Evolutionary conservation across 441 rosid species (phyloP).

Genomic region (Pelargonium fulgidum): DNA sequence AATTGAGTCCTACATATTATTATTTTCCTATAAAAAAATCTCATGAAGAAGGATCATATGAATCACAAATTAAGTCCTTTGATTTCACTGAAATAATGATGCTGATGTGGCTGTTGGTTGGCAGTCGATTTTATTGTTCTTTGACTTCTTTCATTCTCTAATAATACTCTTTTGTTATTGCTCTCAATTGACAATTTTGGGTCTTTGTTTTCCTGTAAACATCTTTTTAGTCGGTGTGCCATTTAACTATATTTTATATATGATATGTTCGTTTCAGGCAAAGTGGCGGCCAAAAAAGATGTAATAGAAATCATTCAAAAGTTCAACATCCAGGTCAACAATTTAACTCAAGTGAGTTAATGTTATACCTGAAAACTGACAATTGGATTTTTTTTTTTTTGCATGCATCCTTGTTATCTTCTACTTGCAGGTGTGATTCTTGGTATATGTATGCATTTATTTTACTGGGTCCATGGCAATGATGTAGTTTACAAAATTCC

Average conservation of each 20-base stretch:
- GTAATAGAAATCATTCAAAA: conserved; percentile 50
- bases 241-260: conserved; percentile 5
- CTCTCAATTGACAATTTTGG: neutral
- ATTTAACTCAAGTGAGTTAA: conserved; percentile 78
- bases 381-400: conserved; percentile 4
- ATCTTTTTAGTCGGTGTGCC: neutral
- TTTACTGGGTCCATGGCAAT: neutral
- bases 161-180: neutral
- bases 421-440: neutral
- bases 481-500: neutral
- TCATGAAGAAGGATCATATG: conserved; percentile 4
- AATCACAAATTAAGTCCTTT: neutral
- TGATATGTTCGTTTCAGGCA: conserved; percentile 43
- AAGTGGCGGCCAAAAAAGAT: conserved; percentile 53
- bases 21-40: conserved; percentile 8
- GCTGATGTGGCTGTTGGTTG: neutral
- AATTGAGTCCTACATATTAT: neutral
- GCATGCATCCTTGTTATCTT: neutral
- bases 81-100: neutral
- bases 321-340: conserved; percentile 93
- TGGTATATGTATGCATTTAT: neutral
- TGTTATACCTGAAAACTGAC: conserved; percentile 14
- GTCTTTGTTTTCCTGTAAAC: neutral
- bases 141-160: conserved; percentile 2
- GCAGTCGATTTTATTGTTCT: neutral